Evolutionary conservation across 805 yeast genomes (phyloP).

Genomic region (Hanseniaspora guilliermondii): DNA sequence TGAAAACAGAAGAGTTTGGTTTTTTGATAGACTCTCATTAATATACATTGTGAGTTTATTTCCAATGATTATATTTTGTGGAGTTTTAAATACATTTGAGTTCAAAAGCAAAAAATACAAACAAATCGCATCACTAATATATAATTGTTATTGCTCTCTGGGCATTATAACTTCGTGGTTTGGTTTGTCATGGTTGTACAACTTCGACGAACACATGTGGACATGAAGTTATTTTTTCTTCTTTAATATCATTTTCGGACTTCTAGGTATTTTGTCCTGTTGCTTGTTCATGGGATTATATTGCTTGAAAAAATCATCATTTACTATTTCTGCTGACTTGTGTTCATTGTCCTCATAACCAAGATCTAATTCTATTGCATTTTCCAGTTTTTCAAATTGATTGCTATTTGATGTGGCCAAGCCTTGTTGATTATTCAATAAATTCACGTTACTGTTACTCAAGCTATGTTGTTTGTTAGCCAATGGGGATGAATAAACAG

Average conservation of each 20-base stretch:
- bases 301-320: slow-evolving; percentile 9
- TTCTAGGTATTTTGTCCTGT: slow-evolving; percentile 1
- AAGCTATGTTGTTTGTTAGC: background rate
- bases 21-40: slow-evolving; percentile 57
- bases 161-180: slow-evolving; percentile 83
- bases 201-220: slow-evolving; percentile 69
- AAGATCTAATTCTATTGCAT: background rate
- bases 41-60: slow-evolving; percentile 55
- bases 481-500: slow-evolving; percentile 13
- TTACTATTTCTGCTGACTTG: background rate
- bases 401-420: background rate
- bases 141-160: slow-evolving; percentile 73
- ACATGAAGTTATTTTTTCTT: slow-evolving; percentile 14
- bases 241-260: slow-evolving; percentile 6
- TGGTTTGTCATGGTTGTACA: slow-evolving; percentile 78
- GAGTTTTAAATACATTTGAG: slow-evolving; percentile 42
- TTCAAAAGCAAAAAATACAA: slow-evolving; percentile 44
- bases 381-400: background rate
- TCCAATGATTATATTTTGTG: slow-evolving; percentile 44
- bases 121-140: slow-evolving; percentile 66
- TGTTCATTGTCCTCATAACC: background rate
- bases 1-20: slow-evolving; percentile 39
- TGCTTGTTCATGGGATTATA: background rate
- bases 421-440: background rate
- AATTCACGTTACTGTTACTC: background rate